These are phyloP conservation scores for Alternaria sp. DNA, from an alignment of 2,329 filamentous ascomycete genomes.

Conservation along the genomic window DNA sequence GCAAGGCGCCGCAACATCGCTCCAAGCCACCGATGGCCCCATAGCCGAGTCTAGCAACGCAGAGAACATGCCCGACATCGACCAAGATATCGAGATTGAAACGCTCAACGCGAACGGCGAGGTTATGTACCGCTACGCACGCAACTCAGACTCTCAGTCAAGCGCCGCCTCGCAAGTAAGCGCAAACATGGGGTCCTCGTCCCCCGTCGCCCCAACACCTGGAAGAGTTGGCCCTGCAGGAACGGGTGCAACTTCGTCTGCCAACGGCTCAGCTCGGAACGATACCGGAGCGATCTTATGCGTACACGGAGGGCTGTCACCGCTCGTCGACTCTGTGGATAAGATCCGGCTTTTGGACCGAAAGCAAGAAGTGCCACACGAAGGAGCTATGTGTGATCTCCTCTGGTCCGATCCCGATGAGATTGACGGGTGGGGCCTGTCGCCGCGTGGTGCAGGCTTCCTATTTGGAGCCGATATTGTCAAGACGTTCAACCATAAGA, in stretches of 20 bases:
- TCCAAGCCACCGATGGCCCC: constrained; percentile 66
- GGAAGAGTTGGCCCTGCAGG: constrained; percentile 74
- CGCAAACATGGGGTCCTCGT: constrained; percentile 43
- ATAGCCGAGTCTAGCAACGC: constrained; percentile 59
- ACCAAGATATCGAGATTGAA: constrained; percentile 87
- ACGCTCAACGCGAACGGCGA: constrained; percentile 85
- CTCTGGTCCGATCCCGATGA: constrained; percentile 98
- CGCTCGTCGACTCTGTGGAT: constrained; percentile 89
- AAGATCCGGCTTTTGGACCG: constrained; percentile 91
- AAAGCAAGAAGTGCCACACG: constrained; percentile 97
- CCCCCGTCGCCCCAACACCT: constrained; percentile 49
- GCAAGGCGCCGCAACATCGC: constrained; percentile 76
- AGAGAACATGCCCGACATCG: constrained; percentile 56
- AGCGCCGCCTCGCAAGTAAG: constrained; percentile 39
- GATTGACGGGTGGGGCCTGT: constrained; percentile 95
- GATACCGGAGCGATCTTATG: constrained; percentile 77
- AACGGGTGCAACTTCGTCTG: constrained; percentile 76
- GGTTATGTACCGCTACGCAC: constrained; percentile 74
- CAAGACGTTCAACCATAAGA: constrained; percentile 90
- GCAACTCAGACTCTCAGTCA: constrained; percentile 52
- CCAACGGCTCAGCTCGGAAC: constrained; percentile 61
- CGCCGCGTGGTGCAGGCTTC: constrained; percentile 92
- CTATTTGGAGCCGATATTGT: constrained; percentile 96
- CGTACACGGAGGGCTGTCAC: constrained; percentile 91
- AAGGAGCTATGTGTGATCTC: constrained; percentile 98